Percentiles rank a stretch among this genome's conserved stretches.
Conservation (phyloP, 73 alveolate genomes). For the Blepharisma stoltei region DNA sequence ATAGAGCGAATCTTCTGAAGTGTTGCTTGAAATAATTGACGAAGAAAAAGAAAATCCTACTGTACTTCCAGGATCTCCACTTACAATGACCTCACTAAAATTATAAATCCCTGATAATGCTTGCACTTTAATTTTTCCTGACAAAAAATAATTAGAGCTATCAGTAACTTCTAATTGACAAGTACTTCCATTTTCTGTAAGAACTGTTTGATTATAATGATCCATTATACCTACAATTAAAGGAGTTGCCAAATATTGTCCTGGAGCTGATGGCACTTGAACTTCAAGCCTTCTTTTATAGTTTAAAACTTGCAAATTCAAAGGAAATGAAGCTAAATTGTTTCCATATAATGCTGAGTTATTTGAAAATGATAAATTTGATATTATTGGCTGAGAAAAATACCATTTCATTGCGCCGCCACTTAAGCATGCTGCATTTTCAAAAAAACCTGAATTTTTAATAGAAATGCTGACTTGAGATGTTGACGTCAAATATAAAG, state of each 20-base stretch:
- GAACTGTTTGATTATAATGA: neutral
- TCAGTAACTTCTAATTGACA: neutral
- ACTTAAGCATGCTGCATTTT: neutral
- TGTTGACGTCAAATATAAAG: too few relatives aligned
- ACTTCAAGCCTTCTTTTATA: neutral
- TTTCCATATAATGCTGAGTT: constrained; percentile 14
- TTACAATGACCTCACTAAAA: neutral
- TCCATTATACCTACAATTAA: neutral
- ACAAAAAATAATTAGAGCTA: neutral
- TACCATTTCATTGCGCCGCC: neutral
- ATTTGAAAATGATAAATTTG: neutral
- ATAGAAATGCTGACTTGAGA: neutral
- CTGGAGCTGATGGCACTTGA: neutral
- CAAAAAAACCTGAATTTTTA: neutral
- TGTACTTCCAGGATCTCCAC: neutral
- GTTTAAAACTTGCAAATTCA: neutral
- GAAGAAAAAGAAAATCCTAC: neutral
- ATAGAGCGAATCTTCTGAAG: neutral
- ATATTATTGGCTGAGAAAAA: neutral
- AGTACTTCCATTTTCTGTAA: neutral
- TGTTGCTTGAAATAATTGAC: neutral
- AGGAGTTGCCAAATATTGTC: neutral
- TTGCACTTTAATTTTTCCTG: neutral
- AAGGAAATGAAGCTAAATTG: constrained; percentile 3
- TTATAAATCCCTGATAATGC: neutral